Evolutionary conservation across 306 rosid genomes (phyloP), one percentile per base, ranked within the genome.

Genomic region (Phaseolus lunatus): DNA sequence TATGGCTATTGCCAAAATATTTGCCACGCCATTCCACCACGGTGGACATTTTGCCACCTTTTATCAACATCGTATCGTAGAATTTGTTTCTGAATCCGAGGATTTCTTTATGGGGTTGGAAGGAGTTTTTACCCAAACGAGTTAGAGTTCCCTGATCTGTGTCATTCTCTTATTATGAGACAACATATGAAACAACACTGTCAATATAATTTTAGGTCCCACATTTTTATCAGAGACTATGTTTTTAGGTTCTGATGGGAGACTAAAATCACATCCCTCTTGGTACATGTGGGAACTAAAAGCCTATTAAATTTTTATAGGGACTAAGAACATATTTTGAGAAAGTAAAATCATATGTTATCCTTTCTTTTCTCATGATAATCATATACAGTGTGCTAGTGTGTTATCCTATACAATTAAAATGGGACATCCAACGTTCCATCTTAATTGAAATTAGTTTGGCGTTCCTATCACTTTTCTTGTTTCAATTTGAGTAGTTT

Each of bases 391-490:
- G 8, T 11, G 18, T 19, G 76, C 37, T 19, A 54, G 37, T 5
- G 37, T 33, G 37, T 33, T 33, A 33, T 3, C 43, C 54, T 72
- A 14, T 11, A 33, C 69, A 41, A 62, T 63, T 70, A 33, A n/a
- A 58, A 22, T 61, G 47, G 33, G 68, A 54, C 43, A 29, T 67
- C 45, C 67, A 14, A 41, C 61, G 15, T 82, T 74, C 45, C 44
- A 9, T 44, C 53, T 50, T 76, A 49, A 20, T 53, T 80, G 54
- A 59, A 61, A 58, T 24, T n/a, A 11, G 4, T n/a, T 81, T 59
- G 9, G 3, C 75, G 54, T 41, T 45, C 52, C 29, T 33, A 24
- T 47, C 35, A 45, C 66, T 52, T 29, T 26, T 33, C 63, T 48
- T 15, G 58, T 58, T 67, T 73, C 63, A 49, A 18, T 58, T 53